A percentile compares a stretch with the other conserved stretches of the same genome.
Evolutionary conservation across 2,329 filamentous ascomycete species (phyloP).

Genomic region (Cercospora sp.): DNA sequence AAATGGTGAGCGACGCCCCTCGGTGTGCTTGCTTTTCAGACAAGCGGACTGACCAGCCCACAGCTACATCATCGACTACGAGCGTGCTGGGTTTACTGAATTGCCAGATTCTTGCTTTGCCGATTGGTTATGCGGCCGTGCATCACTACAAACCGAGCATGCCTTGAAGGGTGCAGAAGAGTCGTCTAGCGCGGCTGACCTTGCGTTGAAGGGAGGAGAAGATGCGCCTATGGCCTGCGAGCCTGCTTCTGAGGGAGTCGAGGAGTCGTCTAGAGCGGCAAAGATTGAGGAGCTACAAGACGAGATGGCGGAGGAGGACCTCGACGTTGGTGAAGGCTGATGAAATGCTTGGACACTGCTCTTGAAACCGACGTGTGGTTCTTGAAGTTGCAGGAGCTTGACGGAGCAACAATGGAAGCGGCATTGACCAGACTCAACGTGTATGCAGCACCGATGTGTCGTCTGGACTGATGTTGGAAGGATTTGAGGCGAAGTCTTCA

Average conservation of each 20-base stretch:
- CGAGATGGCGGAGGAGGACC: background rate
- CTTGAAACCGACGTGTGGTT: no score
- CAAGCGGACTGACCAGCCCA: background rate
- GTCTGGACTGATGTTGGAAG: background rate
- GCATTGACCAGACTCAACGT: background rate
- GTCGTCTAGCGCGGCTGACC: background rate
- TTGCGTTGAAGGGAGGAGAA: no score
- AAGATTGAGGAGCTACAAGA: background rate
- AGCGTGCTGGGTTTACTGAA: background rate
- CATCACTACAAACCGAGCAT: no score
- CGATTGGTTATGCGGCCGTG: no score
- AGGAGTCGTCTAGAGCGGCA: background rate
- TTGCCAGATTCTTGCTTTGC: background rate
- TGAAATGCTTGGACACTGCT: background rate
- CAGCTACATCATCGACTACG: background rate
- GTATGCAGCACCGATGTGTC: background rate
- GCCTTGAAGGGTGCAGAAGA: background rate
- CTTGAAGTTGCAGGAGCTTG: background rate
- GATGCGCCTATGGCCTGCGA: no score
- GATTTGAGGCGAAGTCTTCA: background rate
- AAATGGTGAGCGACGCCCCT: slow-evolving; percentile 15
- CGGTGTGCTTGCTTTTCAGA: no score
- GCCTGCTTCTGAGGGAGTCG: no score
- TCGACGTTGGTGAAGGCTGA: no score
- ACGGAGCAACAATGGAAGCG: background rate